phyloP scores from a whole-genome alignment of 352 stramenopile species.

The Phytopythium vexans region DNA sequence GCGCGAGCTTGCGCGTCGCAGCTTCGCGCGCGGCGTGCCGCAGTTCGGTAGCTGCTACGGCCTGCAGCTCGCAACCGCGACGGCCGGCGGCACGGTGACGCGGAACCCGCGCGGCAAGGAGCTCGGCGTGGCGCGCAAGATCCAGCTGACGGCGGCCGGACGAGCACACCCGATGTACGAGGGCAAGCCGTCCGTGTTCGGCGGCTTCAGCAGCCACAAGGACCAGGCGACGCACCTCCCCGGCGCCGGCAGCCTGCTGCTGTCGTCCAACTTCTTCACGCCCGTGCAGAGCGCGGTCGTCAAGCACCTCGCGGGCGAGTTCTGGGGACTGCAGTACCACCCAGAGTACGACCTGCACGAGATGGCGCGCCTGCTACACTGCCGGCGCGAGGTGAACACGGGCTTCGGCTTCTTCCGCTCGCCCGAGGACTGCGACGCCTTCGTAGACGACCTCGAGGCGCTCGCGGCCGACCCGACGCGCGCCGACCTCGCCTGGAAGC shows the following conservation, averaged over 20 bases:
- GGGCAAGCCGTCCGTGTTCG: constrained; percentile 75
- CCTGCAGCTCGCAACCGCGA: constrained; percentile 54
- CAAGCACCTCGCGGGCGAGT: constrained; percentile 74
- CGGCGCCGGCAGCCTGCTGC: constrained; percentile 42
- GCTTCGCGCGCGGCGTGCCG: constrained; percentile 49
- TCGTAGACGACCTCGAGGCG: constrained; percentile 52
- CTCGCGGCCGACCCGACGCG: constrained; percentile 50
- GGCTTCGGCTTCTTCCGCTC: constrained; percentile 61
- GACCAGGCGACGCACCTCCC: constrained; percentile 79
- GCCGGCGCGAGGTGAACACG: constrained; percentile 56
- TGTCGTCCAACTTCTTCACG: constrained; percentile 70
- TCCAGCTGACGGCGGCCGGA: constrained; percentile 65
- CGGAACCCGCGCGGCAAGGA: constrained; percentile 73
- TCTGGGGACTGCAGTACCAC: constrained; percentile 85
- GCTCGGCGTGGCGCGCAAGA: constrained; percentile 71
- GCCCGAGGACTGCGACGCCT: constrained; percentile 41
- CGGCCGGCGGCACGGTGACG: constrained; percentile 44
- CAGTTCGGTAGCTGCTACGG: constrained; percentile 82
- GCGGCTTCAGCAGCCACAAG: constrained; percentile 80
- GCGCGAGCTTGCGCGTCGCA: constrained; percentile 31
- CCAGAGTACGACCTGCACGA: constrained; percentile 84
- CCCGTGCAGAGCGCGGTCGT: constrained; percentile 71
- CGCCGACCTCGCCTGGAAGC: constrained; percentile 54
- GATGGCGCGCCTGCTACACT: constrained; percentile 71
- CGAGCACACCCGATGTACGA: constrained; percentile 81